Evolutionary conservation across 2,329 filamentous ascomycete genomes (phyloP), one percentile per base, ranked within the genome.

Genomic region (Colletotrichum australisinense): DNA sequence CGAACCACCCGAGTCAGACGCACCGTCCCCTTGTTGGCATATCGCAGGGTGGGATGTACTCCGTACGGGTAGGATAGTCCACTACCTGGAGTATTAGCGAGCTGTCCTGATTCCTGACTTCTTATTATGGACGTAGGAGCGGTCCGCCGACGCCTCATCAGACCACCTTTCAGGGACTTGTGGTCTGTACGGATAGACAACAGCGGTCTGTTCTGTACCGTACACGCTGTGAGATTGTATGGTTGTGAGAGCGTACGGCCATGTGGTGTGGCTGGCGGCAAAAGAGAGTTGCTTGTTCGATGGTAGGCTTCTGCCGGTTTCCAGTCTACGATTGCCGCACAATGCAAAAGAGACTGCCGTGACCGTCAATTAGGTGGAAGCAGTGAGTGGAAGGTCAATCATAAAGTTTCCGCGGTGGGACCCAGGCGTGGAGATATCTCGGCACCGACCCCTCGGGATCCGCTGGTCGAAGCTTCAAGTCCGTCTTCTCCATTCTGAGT

Each of bases 1-100:
- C 52, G 52, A 70, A 24, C 9, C 67, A 49, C 32, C 35, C 32
- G 56, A 69, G 42, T 63, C 53, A 56, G 65, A 59, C 14, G n/a
- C 28, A 35, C 63, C 19, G 53, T 26, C 9, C 35, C 46, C 42
- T 9, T 26, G 32, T 38, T n/a, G 19, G 19, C 35, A 30, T 63
- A 58, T 9, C 66, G 16, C 35, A n/a, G 11, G 26, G n/a, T 35
- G 28, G 9, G n/a, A 28, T 14, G n/a, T 49, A 22, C 32, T 49
- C 42, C 42, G 42, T 22, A 22, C 11, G 32, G 11, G 11, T 35
- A 35, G 32, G 32, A n/a, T 49, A 42, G 38, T 42, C 38, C 16
- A 42, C 38, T 19, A 19, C 38, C 38, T 42, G 38, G 38, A 42
- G 38, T 42, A 6, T 19, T 42, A 19, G 38, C 38, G 3, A 19